phyloP scores from a whole-genome alignment of 805 yeast species.

The Starmerella etchellsii region DNA sequence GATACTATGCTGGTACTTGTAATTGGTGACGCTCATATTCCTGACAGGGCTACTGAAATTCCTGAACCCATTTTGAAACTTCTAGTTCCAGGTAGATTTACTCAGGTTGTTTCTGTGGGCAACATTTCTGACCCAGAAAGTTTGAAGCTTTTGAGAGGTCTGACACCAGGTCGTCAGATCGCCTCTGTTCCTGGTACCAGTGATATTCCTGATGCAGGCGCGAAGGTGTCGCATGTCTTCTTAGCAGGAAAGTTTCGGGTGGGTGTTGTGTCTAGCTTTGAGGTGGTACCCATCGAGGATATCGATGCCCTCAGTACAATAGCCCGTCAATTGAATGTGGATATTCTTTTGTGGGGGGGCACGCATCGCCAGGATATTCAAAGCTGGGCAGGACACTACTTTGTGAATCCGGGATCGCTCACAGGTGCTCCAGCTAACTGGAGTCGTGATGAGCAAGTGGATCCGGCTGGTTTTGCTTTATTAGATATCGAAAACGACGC shows the following conservation, averaged over 20 bases:
- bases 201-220: constrained; percentile 36
- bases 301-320: constrained; percentile 69
- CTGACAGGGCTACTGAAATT: constrained; percentile 59
- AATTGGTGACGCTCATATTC: constrained; percentile 81
- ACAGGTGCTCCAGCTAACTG: constrained; percentile 81
- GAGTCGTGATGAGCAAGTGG: constrained; percentile 26
- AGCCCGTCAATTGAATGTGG: constrained; percentile 87
- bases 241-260: constrained; percentile 59
- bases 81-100: constrained; percentile 71
- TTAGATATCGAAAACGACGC: constrained; percentile 70
- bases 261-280: constrained; percentile 77
- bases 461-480: constrained; percentile 79
- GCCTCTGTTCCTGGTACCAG: constrained; percentile 72
- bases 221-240: constrained; percentile 55
- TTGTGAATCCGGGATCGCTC: constrained; percentile 93
- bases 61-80: constrained; percentile 51
- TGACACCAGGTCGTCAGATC: constrained; percentile 48
- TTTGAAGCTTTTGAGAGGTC: constrained; percentile 45
- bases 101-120: constrained; percentile 75
- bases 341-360: constrained; percentile 84
- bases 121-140: constrained; percentile 60
- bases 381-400: constrained; percentile 81
- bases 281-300: constrained; percentile 72
- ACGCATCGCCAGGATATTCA: constrained; percentile 89
- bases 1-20: constrained; percentile 66